A percentile compares a stretch with the other conserved stretches of the same genome.
Evolutionary conservation across 164 flowering plant genomes (phyloP).

Genomic region (Akebia trifoliata): DNA sequence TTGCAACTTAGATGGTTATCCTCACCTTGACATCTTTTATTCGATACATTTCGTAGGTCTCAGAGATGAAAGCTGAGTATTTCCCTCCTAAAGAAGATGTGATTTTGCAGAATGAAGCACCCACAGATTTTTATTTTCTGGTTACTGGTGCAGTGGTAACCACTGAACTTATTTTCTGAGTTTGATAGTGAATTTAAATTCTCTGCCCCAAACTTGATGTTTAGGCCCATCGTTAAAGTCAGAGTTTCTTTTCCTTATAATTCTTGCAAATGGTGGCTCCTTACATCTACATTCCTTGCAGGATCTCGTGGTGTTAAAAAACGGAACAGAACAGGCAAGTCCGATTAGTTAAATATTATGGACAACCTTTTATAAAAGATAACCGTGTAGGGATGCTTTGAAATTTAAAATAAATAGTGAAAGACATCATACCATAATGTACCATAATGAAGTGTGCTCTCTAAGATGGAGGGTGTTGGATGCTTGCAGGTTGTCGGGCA

Average conservation of each 20-base stretch:
- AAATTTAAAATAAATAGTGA: not conserved
- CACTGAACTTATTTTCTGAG: not conserved
- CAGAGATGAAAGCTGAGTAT: constrained; percentile 94
- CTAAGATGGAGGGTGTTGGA: not conserved
- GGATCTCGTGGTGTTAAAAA: constrained; percentile 63
- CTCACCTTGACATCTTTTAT: constrained; percentile 3
- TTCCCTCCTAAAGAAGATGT: constrained; percentile 96
- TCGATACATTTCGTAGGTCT: constrained; percentile 42
- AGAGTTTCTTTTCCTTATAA: not conserved
- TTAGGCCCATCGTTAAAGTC: not conserved
- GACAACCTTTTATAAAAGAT: not conserved
- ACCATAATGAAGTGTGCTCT: not conserved
- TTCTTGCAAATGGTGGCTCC: not conserved
- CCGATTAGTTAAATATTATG: not conserved
- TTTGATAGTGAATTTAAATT: not conserved
- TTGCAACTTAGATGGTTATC: not conserved
- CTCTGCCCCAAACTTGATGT: no score
- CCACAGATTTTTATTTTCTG: constrained; percentile 84
- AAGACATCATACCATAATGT: not conserved
- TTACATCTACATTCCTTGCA: constrained; percentile 27
- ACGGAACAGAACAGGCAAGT: constrained; percentile 70
- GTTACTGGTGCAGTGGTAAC: constrained; percentile 84
- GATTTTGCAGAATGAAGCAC: constrained; percentile 93
- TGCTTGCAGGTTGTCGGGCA: constrained; percentile 62
- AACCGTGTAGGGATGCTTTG: not conserved